These are phyloP conservation scores for Hypoxylon rickii DNA, from an alignment of 495 filamentous ascomycete species.

Conservation along the genomic window DNA sequence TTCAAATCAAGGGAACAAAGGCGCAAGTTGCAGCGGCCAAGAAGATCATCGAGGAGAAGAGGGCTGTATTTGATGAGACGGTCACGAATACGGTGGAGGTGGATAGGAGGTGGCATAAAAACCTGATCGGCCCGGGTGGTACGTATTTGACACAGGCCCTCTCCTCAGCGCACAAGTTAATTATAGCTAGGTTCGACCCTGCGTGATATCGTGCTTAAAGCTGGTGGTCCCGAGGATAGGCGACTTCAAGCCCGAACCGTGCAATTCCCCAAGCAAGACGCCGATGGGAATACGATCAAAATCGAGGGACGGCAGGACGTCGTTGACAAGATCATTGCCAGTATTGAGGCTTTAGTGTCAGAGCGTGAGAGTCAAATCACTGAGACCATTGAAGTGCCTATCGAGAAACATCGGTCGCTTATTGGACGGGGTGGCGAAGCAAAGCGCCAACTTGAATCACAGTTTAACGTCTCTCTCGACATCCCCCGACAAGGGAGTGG, in stretches of 20 bases:
- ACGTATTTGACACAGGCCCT: constrained; percentile 41
- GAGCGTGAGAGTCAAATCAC: constrained; percentile 79
- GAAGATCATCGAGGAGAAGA: constrained; percentile 82
- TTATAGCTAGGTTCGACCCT: constrained; percentile 73
- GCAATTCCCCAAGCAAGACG: constrained; percentile 81
- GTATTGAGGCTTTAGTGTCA: constrained; percentile 76
- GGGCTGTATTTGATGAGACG: constrained; percentile 81
- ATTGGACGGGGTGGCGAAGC: constrained; percentile 92
- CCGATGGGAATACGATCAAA: constrained; percentile 81
- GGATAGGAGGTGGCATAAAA: constrained; percentile 88
- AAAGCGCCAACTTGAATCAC: constrained; percentile 80
- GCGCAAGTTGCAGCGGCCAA: constrained; percentile 86
- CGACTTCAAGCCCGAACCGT: constrained; percentile 81
- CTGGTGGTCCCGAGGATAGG: constrained; percentile 85
- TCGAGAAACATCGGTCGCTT: constrained; percentile 84
- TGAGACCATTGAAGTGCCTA: constrained; percentile 76
- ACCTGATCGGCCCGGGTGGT: constrained; percentile 88
- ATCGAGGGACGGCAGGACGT: constrained; percentile 81
- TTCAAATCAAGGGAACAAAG: constrained; percentile 89
- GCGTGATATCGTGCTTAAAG: constrained; percentile 81
- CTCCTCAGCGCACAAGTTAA: constrained; percentile 41
- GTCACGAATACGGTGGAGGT: constrained; percentile 82
- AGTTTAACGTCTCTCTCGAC: constrained; percentile 87
- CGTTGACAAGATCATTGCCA: constrained; percentile 84
- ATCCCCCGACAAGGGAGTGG: constrained; percentile 76